Conservation (phyloP, 768 basidiomycete species). For the Favolaschia claudopus region DNA sequence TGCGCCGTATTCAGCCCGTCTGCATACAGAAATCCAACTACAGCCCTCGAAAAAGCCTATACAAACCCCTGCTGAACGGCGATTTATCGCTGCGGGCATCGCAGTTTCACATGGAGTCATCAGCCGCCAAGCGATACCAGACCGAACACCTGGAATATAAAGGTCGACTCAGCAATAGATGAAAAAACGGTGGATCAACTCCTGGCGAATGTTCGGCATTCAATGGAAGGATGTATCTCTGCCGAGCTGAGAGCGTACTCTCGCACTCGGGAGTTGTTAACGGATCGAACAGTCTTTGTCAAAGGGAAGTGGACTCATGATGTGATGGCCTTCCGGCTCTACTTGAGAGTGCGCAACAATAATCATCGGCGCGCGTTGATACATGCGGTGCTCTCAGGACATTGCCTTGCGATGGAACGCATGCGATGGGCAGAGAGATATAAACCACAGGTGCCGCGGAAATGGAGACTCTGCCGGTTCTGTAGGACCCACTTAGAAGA, state of each 20-base stretch:
- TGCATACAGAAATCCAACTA: no score
- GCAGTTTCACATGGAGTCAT: constrained; percentile 8
- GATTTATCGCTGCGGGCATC: not conserved
- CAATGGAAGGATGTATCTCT: not conserved
- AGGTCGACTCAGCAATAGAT: not conserved
- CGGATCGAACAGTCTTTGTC: not conserved
- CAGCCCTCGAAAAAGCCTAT: not conserved
- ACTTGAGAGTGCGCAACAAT: not conserved
- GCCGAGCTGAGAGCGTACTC: constrained; percentile 3
- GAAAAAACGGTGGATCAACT: not conserved
- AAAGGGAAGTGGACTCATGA: not conserved
- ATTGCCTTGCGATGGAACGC: constrained; percentile 4
- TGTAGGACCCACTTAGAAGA: constrained; percentile 7
- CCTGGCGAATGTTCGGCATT: not conserved
- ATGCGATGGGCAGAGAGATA: constrained; percentile 1
- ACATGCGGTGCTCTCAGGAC: not conserved
- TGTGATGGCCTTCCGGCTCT: not conserved
- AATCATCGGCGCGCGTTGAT: no score
- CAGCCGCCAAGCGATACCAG: constrained; percentile 3
- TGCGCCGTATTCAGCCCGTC: no score
- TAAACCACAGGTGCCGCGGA: not conserved
- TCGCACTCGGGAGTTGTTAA: not conserved
- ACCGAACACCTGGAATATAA: not conserved
- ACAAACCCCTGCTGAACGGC: not conserved
- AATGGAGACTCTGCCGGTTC: constrained; percentile 6